Base-by-base conservation (phyloP, 768 basidiomycete genomes). In the Mycena polygramma region DNA sequence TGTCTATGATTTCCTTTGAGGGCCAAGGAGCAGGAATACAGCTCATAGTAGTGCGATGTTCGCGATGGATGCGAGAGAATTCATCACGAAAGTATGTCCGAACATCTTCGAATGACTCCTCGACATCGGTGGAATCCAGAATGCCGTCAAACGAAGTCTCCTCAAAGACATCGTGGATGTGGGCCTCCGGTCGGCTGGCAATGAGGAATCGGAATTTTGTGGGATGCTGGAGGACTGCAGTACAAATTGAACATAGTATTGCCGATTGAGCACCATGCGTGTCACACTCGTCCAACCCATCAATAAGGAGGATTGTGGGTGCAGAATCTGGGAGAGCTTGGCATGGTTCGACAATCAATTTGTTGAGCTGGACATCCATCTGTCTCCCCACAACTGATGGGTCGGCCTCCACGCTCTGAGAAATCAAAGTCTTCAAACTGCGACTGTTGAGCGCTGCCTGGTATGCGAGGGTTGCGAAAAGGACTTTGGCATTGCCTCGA, bases 381-480 rank as follows among this genome's bases (percentile, higher is more conserved):
- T 1, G 10, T 11, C 46, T 46, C 11, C 35, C 60, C 7, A 61
- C 35, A 17, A 51, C 35, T 2, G 60, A 36, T 37, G 60, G 19
- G 45, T 61, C 35, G 5, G 19, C 9, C 14, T 61, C 30, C n/a
- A 61, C 60, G 2, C 7, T 61, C 20, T 22, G 60, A 4, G 48
- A 61, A 15, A 61, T 61, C 15, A 14, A 4, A 6, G 10, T 19
- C 1, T 39, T 61, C 35, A 61, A 39, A 0, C 13, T 1, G 20
- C 0, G 35, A 39, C 19, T 6, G 17, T 36, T 17, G 7, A 61
- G 30, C 2, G 60, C 60, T 10, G 49, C 20, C 13, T 61, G 60
- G 11, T 49, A 51, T 4, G 60, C 58, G 11, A 60, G 24, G 7
- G 58, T 60, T 13, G 58, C 45, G 30, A 60, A 60, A 2, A 60